phyloP scores from a whole-genome alignment of 768 basidiomycete species.

The Gymnopilus junonius region DNA sequence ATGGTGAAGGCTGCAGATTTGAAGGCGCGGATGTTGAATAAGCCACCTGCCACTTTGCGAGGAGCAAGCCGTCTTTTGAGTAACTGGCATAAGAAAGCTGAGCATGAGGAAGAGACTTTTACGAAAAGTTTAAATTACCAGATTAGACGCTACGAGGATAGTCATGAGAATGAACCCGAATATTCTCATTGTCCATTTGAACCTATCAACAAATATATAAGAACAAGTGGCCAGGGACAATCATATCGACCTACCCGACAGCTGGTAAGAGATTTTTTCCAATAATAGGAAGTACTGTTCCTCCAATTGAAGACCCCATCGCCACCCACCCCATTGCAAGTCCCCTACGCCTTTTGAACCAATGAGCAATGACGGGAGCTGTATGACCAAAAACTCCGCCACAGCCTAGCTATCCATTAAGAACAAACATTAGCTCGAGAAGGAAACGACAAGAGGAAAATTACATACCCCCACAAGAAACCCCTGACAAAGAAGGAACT shows the following conservation, averaged over 20 bases:
- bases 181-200: constrained; percentile 77
- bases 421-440: not conserved
- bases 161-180: constrained; percentile 65
- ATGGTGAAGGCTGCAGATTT: constrained; percentile 54
- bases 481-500: constrained; percentile 78
- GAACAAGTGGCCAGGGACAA: constrained; percentile 3
- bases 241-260: too few species aligned
- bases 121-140: constrained; percentile 37
- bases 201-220: constrained; percentile 42
- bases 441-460: not conserved
- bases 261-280: constrained; percentile 56
- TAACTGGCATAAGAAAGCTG: too few species aligned
- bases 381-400: constrained; percentile 69
- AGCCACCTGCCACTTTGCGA: constrained; percentile 51
- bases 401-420: constrained; percentile 42
- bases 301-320: constrained; percentile 69
- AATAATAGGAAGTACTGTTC: constrained; percentile 67
- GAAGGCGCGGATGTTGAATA: constrained; percentile 60
- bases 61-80: constrained; percentile 60
- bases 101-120: too few species aligned
- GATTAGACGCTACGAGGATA: constrained; percentile 55
- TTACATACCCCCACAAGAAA: constrained; percentile 57
- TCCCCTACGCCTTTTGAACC: constrained; percentile 68
- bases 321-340: constrained; percentile 68
- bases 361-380: constrained; percentile 65